Base-by-base conservation (phyloP, 2,329 filamentous ascomycete species). In the Trichophyton mentagrophytes region DNA sequence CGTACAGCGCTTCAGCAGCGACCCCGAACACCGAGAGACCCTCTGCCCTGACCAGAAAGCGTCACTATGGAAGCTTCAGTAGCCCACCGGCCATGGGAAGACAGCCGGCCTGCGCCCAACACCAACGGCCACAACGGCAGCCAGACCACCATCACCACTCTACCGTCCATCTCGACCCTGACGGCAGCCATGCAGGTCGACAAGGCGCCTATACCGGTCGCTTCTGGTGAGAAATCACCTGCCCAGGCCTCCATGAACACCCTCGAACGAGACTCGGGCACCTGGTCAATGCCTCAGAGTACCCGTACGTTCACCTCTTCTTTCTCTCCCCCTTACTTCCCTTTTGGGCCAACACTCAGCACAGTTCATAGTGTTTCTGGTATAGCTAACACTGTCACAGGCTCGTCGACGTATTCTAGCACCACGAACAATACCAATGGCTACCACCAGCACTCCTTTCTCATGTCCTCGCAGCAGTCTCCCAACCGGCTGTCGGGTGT, bases 261-360 rank as follows among this genome's bases (percentile, higher is more conserved):
- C 13, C 72, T 76, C 62, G 77, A 80, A 67, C 78, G 81, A 62
- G 81, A 83, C 68, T 83, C 81, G 22, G 80, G 81, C 63, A 82
- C 79, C 68, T 83, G 80, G 80, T 82, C 80, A 59, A 79, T 82
- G 66, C 79, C 80, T 62, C 80, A 80, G 66, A 82, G 80, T 70
- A 80, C 81, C 68, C 78, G 81, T 82, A 72, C 69, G 76, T 69
- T 38, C 11, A 3, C 33, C 33, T 38, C 33, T 13, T 8, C 8
- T 7, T 4, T 38, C 2, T 13, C 33, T 38, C 9, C 2, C 11
- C 25, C 47, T 27, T 51, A 3, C 13, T 27, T 22, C 11, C 7
- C n/a, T 15, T 22, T 33, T 33, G 22, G 15, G 11, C 11, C 58
- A 46, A 33, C 62, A 40, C 33, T 38, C 33, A 30, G 33, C 33